phyloP scores from a whole-genome alignment of 148 eudicot genomes.

The Pharnaceum exiguum region DNA sequence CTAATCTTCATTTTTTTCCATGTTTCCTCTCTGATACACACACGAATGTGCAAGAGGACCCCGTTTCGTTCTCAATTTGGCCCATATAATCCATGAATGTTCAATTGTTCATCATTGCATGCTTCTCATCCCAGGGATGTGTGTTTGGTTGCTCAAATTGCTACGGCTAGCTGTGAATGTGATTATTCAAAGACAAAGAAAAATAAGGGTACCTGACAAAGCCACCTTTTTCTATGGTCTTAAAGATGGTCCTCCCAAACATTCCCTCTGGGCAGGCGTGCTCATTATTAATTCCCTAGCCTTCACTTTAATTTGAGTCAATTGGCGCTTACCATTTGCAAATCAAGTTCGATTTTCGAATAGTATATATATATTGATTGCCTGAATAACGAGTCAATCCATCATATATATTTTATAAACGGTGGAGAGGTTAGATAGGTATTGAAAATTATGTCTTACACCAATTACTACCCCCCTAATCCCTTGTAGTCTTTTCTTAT shows the following conservation, averaged over 20 bases:
- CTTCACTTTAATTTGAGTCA: constrained; percentile 27
- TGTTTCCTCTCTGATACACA: background rate
- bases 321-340: background rate
- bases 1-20: constrained; percentile 24
- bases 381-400: background rate
- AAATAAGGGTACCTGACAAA: constrained; percentile 10
- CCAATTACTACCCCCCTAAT: constrained; percentile 1
- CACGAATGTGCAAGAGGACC: constrained; percentile 6
- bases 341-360: background rate
- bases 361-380: background rate
- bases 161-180: background rate
- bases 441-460: constrained; percentile 7
- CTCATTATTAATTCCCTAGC: constrained; percentile 23
- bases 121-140: background rate
- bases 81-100: constrained; percentile 11
- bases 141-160: constrained; percentile 1
- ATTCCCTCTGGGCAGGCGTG: constrained; percentile 35
- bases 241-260: constrained; percentile 26
- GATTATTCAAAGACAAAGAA: constrained; percentile 1
- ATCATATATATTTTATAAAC: background rate
- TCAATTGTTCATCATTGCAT: constrained; percentile 29
- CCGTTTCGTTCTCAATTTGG: background rate
- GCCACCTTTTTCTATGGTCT: constrained; percentile 13
- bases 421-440: constrained; percentile 4
- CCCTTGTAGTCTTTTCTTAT: background rate